phyloP scores from a whole-genome alignment of 345 rosid species.

The Brassica incana region DNA sequence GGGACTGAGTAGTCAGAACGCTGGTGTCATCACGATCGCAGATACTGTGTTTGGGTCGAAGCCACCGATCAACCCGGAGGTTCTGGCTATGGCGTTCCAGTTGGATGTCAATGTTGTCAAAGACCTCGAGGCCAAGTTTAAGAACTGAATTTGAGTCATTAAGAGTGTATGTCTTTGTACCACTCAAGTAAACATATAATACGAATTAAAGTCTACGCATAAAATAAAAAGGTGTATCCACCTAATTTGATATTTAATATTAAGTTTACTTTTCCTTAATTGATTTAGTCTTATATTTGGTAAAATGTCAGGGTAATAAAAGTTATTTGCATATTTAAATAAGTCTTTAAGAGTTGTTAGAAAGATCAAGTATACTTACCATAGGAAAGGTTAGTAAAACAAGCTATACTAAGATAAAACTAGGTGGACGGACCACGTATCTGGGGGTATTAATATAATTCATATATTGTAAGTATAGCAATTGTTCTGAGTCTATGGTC shows the following conservation, averaged over 20 bases:
- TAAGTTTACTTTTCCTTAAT: not conserved
- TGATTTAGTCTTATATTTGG: not conserved
- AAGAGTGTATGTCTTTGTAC: not conserved
- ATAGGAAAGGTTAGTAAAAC: no score
- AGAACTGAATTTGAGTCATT: slow-evolving; percentile 9
- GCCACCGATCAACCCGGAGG: slow-evolving; percentile 41
- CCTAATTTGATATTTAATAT: slow-evolving; percentile 4
- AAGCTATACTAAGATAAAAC: no score
- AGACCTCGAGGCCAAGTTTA: slow-evolving; percentile 41
- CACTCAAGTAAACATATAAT: slow-evolving; percentile 3
- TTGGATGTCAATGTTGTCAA: slow-evolving; percentile 41
- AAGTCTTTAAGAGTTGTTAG: not conserved
- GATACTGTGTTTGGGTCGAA: slow-evolving; percentile 39
- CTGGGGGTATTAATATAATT: no score
- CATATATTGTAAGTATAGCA: no score
- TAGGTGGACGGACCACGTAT: no score
- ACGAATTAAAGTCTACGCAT: not conserved
- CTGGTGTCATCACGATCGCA: slow-evolving; percentile 40
- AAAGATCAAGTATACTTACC: not conserved
- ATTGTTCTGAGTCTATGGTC: no score
- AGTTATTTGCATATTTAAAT: not conserved
- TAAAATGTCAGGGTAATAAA: not conserved
- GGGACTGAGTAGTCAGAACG: slow-evolving; percentile 37
- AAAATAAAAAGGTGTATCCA: slow-evolving; percentile 22
- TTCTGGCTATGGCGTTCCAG: slow-evolving; percentile 45